Base-by-base conservation (phyloP, 1,284 basidiomycete genomes). In the Ustilago shanxiensis region DNA sequence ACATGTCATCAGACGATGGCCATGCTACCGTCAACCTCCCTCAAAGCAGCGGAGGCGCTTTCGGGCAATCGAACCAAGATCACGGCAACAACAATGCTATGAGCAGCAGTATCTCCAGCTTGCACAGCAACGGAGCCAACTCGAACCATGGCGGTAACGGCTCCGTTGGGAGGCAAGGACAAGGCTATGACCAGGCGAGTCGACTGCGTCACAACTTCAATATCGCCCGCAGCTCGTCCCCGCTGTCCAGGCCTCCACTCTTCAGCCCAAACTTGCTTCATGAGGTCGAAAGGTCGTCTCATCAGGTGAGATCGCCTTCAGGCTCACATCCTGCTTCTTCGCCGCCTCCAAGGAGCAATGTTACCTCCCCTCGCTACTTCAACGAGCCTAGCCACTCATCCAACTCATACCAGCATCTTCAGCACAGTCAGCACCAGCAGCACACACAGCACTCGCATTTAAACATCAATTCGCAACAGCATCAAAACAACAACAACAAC, bases 281-380 rank as follows among this genome's bases (percentile, higher is more conserved):
- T 39, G 68, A 76, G 22, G 59, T 62, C 6, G 65, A 76, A n/a
- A 28, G 65, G 11, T 55, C 63, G 7, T 60, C 60, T 22, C 54
- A 49, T 26, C 47, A 60, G 45, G 58, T 64, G 4, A 50, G 64
- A 6, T 66, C 67, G 6, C 72, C 72, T 1, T 75, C 72, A 16
- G 64, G 67, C 35, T 66, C 72, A 18, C 67, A 75, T 45, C 52
- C 72, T 9, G 64, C 67, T 22, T 70, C 72, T 2, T 68, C 72
- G 10, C 72, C 72, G 6, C 72, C 72, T 35, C 66, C 71, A 2
- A 66, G 72, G 20, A 75, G 62, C 63, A 66, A 70, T 29, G 44
- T 75, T 49, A 67, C 72, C 11, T 71, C 72, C 4, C 72, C 72
- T 24, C 67, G 67, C 16, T 75, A 75, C 55, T 71, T 75, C 29